phyloP scores from a whole-genome alignment of 2,329 filamentous ascomycete genomes.

The Neobulgaria alba region DNA sequence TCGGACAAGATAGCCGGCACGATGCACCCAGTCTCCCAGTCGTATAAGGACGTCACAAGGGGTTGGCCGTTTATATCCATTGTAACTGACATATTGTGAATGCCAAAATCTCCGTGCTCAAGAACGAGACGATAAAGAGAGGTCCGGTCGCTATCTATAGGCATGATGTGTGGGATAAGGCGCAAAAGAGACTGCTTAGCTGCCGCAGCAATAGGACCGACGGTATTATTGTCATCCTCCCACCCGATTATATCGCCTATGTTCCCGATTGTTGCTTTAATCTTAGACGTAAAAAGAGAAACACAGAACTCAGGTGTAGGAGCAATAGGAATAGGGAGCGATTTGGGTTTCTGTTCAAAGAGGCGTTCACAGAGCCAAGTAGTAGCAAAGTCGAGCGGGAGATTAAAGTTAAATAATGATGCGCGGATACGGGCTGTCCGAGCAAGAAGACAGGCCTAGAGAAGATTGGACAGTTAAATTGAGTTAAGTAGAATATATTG shows the following conservation, averaged over 20 bases:
- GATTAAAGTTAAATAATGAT: slow-evolving; percentile 7
- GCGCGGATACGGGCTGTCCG: slow-evolving; percentile 4
- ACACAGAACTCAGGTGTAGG: slow-evolving; percentile 22
- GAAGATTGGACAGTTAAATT: slow-evolving; percentile 6
- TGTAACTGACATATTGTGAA: slow-evolving; percentile 27
- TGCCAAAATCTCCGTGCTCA: slow-evolving; percentile 28
- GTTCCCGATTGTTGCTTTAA: slow-evolving; percentile 22
- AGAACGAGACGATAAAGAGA: slow-evolving; percentile 28
- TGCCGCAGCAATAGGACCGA: slow-evolving; percentile 6
- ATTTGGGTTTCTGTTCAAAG: slow-evolving; percentile 21
- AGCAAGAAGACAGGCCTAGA: slow-evolving; percentile 6
- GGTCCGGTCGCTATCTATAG: slow-evolving; percentile 8
- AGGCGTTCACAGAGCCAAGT: slow-evolving; percentile 20
- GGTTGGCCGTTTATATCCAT: slow-evolving; percentile 14
- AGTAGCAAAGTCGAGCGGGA: slow-evolving; percentile 4
- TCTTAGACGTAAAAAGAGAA: slow-evolving; percentile 22
- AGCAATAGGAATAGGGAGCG: slow-evolving; percentile 18
- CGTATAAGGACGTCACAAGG: slow-evolving; percentile 26
- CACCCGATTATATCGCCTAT: slow-evolving; percentile 23
- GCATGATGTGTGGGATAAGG: slow-evolving; percentile 19
- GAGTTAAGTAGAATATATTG: slow-evolving; percentile 2
- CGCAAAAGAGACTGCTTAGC: slow-evolving; percentile 25
- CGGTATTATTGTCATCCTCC: slow-evolving; percentile 15
- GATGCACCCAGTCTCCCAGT: slow-evolving; percentile 26
- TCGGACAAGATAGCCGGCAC: slow-evolving; percentile 27